Conservation (phyloP, 441 rosid genomes). For the Isatis lusitanica region DNA sequence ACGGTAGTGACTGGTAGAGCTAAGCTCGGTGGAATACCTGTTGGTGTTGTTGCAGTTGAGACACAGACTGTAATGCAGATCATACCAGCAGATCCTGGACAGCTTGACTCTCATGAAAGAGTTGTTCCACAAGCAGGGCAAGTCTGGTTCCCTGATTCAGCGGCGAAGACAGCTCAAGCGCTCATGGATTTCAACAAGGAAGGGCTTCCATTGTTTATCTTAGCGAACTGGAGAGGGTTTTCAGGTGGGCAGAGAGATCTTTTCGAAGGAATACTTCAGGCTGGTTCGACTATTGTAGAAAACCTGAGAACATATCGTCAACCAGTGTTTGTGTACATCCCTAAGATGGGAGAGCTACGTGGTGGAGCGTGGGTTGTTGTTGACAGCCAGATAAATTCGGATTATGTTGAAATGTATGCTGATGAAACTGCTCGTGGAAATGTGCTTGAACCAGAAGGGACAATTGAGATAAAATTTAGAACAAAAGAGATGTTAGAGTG, state of each 20-base stretch:
- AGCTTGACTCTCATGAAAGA: slow-evolving; percentile 98
- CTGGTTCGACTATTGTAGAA: slow-evolving; percentile 98
- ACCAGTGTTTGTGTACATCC: slow-evolving; percentile 98
- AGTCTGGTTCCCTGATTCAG: slow-evolving; percentile 99
- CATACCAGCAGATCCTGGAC: slow-evolving; percentile 99
- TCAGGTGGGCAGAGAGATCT: slow-evolving; percentile 99
- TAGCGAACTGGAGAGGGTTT: slow-evolving; percentile 99
- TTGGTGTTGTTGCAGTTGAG: slow-evolving; percentile 99
- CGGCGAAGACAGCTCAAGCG: slow-evolving; percentile 96
- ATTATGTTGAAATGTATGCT: slow-evolving; percentile 98
- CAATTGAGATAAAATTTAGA: slow-evolving; percentile 95
- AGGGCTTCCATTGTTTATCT: slow-evolving; percentile 94
- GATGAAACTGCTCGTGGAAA: slow-evolving; percentile 94
- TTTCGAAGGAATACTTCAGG: slow-evolving; percentile 99
- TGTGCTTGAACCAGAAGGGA: slow-evolving; percentile 99
- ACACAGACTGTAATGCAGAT: slow-evolving; percentile 99
- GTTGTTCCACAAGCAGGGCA: slow-evolving; percentile 99
- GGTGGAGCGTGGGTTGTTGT: slow-evolving; percentile 99
- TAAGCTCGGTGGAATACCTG: slow-evolving; percentile 97
- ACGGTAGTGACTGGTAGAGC: slow-evolving; percentile 99
- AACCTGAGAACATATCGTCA: slow-evolving; percentile 95
- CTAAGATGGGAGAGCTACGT: slow-evolving; percentile 99
- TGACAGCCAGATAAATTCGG: slow-evolving; percentile 90
- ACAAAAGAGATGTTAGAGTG: slow-evolving; percentile 90
- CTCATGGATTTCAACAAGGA: slow-evolving; percentile 94